These are phyloP conservation scores for Pichia sp. DNA, from an alignment of 1,139 yeast genomes.

Conservation along the genomic window DNA sequence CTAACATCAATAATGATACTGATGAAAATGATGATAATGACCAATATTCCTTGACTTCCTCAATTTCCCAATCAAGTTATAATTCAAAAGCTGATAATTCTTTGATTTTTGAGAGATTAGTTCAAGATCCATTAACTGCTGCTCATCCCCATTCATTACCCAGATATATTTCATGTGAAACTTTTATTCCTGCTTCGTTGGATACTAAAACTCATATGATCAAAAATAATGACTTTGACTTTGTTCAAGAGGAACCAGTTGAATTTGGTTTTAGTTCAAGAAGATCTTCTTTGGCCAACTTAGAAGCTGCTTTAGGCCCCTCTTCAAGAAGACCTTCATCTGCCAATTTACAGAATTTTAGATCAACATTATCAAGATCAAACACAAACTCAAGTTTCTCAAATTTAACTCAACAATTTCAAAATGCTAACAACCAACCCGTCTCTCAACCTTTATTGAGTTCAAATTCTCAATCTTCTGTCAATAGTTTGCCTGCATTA, in stretches of 20 bases:
- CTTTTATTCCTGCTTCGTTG: constrained; percentile 75
- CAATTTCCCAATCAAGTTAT: constrained; percentile 7
- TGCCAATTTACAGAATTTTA: constrained; percentile 11
- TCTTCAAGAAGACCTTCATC: constrained; percentile 15
- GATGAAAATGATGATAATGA: constrained; percentile 5
- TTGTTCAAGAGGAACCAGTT: constrained; percentile 6
- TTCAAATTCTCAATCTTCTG: constrained; percentile 1
- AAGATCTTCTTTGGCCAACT: constrained; percentile 55
- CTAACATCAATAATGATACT: not conserved
- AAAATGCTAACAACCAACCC: constrained; percentile 3
- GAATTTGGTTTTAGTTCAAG: constrained; percentile 62
- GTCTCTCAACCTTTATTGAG: not conserved
- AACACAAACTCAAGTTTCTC: constrained; percentile 20
- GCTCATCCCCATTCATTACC: constrained; percentile 30
- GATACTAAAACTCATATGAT: constrained; percentile 60
- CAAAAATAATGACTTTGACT: constrained; percentile 1
- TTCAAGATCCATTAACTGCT: constrained; percentile 42
- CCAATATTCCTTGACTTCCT: constrained; percentile 11
- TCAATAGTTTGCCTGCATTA: constrained; percentile 3
- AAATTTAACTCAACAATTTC: constrained; percentile 24
- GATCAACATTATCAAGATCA: constrained; percentile 19
- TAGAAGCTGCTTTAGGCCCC: constrained; percentile 44
- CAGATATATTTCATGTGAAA: constrained; percentile 51
- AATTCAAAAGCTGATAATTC: constrained; percentile 29
- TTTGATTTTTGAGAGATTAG: constrained; percentile 56